Evolutionary conservation across 108 stramenopile species (phyloP), one percentile per base, ranked within the genome.

Genomic region (Halocafeteria seosinensis): DNA sequence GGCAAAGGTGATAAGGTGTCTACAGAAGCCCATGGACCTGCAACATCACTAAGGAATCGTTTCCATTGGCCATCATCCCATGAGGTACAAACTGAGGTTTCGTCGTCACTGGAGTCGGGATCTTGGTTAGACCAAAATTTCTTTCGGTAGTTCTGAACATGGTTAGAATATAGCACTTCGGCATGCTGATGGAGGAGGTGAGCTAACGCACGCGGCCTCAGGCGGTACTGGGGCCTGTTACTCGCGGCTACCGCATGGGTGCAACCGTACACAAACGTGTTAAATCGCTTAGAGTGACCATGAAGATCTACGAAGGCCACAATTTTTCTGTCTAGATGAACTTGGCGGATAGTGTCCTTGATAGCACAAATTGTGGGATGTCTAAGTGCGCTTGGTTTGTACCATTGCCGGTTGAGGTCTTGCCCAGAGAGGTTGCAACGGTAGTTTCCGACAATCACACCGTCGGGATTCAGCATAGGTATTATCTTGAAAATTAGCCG

Each of bases 391-490:
- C 4, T 28, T 28, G 53, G 53, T 4, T 55, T 4, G 30, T 55
- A 31, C 53, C 53, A 55, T 11, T 31, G 34, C 2, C 80, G 59
- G 50, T 82, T 82, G 29, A 82, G 73, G 70, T 82, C 81, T 12
- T 50, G 61, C 11, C 77, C 82, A 17, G 77, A 65, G 11, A 81
- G 52, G 8, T 68, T 76, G 66, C 73, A 72, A 26, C 81, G 70
- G 30, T 77, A 75, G 68, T 81, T 81, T 23, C 81, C 81, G 37
- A 74, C 37, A 38, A 81, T 69, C 6, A 81, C 81, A 26, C 81
- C 81, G 37, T 81, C 81, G 1, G 79, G 79, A 38, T 81, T 81
- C 30, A 81, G 71, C 79, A 81, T 81, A 17, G 81, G 81, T 5
- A 78, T 72, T 11, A 81, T 42, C 32, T 71, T 77, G 67, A 81